Evolutionary conservation across 305 asterid genomes (phyloP).

Genomic region (Fraxinus albicans): DNA sequence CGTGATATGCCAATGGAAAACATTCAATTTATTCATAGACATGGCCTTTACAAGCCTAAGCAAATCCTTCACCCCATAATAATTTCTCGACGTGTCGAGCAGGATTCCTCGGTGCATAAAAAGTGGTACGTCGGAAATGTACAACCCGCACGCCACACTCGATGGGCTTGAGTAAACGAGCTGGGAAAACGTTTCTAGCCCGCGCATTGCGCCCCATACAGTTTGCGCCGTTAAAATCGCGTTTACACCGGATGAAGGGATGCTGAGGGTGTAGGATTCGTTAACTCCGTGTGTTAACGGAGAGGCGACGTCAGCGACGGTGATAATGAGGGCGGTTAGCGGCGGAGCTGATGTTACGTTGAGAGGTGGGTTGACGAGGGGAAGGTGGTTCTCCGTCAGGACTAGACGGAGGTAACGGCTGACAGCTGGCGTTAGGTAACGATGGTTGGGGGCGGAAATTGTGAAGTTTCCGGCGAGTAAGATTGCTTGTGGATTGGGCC

Average conservation of each 20-base stretch:
- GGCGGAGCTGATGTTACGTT: slow-evolving; percentile 47
- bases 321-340: slow-evolving; percentile 39
- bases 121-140: slow-evolving; percentile 61
- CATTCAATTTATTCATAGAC: slow-evolving; percentile 81
- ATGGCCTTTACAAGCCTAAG: slow-evolving; percentile 61
- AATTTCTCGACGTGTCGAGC: slow-evolving; percentile 86
- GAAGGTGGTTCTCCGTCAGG: slow-evolving; percentile 49
- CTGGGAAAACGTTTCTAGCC: slow-evolving; percentile 78
- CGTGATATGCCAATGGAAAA: slow-evolving; percentile 88
- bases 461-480: slow-evolving; percentile 53
- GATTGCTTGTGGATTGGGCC: slow-evolving; percentile 60
- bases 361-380: slow-evolving; percentile 50
- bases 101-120: slow-evolving; percentile 69
- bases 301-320: slow-evolving; percentile 37
- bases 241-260: slow-evolving; percentile 32
- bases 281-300: slow-evolving; percentile 64
- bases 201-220: slow-evolving; percentile 81
- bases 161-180: slow-evolving; percentile 47
- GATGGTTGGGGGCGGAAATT: slow-evolving; percentile 46
- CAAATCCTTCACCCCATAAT: slow-evolving; percentile 51
- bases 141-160: slow-evolving; percentile 50
- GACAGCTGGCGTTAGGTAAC: slow-evolving; percentile 58
- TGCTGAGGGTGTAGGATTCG: slow-evolving; percentile 62
- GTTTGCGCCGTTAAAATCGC: slow-evolving; percentile 47
- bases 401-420: slow-evolving; percentile 51